Conservation (phyloP, 2,329 filamentous ascomycete genomes). For the Diplocarpon rosae region DNA sequence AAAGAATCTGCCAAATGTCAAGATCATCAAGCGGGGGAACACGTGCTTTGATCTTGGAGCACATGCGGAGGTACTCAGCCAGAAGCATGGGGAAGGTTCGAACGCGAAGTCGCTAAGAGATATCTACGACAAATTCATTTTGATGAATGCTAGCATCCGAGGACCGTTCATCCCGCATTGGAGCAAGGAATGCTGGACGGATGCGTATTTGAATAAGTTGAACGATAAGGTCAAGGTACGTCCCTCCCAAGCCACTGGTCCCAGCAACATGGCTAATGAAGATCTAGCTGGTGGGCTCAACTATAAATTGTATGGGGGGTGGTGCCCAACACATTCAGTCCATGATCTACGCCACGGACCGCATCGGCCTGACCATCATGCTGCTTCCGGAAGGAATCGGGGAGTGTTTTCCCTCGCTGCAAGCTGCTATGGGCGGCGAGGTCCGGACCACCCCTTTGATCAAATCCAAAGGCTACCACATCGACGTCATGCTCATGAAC, state of each 20-base stretch:
- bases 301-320: conserved; percentile 11
- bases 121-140: conserved; percentile 21
- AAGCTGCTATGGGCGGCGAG: conserved; percentile 1
- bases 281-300: conserved; percentile 12
- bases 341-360: conserved; percentile 19
- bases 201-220: conserved; percentile 17
- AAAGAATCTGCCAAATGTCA: conserved; percentile 13
- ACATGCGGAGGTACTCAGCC: conserved; percentile 18
- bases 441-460: conserved; percentile 5
- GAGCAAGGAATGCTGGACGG: conserved; percentile 21
- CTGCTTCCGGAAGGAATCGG: conserved; percentile 8
- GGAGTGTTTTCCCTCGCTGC: conserved; percentile 2
- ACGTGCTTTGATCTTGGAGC: conserved; percentile 23
- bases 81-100: not conserved
- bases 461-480: conserved; percentile 13
- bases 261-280: not conserved
- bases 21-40: conserved; percentile 17
- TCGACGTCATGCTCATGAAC: conserved; percentile 3
- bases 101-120: conserved; percentile 8
- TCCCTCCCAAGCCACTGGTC: not conserved
- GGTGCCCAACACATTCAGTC: conserved; percentile 14
- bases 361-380: conserved; percentile 10
- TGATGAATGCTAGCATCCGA: conserved; percentile 24
- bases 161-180: conserved; percentile 24
- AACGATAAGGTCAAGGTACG: conserved; percentile 20